Percentiles rank a stretch among this genome's conserved stretches.
Evolutionary conservation across 2,329 filamentous ascomycete genomes (phyloP).

Genomic region (Helminthosporium solani): DNA sequence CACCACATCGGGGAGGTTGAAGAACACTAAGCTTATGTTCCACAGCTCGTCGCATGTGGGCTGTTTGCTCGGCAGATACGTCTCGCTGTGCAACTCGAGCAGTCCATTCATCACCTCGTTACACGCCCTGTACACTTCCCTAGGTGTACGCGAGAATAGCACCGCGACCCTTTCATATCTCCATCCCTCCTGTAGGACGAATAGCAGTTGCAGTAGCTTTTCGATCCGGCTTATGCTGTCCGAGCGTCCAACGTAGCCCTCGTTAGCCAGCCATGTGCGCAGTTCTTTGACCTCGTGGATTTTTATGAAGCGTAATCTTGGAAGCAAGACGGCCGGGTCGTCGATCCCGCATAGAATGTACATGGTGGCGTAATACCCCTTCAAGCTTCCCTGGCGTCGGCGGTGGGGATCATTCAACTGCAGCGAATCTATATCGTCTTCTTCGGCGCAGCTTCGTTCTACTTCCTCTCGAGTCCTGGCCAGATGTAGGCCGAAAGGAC

Average conservation of each 20-base stretch:
- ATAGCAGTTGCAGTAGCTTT: conserved; percentile 29
- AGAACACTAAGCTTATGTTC: conserved; percentile 18
- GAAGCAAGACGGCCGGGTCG: conserved; percentile 18
- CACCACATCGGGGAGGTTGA: conserved; percentile 6
- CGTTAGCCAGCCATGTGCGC: conserved; percentile 19
- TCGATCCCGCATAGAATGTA: conserved; percentile 22
- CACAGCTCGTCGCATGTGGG: conserved; percentile 20
- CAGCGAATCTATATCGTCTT: conserved; percentile 11
- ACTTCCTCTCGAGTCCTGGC: conserved; percentile 14
- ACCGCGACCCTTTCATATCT: conserved; percentile 30
- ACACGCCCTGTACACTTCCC: conserved; percentile 23
- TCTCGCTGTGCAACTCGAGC: conserved; percentile 25
- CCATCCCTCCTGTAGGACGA: conserved; percentile 26
- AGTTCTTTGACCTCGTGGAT: conserved; percentile 26
- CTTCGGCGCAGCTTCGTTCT: conserved; percentile 15
- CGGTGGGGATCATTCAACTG: conserved; percentile 17
- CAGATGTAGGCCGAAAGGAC: neutral
- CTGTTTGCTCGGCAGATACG: conserved; percentile 13
- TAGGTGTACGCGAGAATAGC: conserved; percentile 31
- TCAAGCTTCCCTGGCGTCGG: conserved; percentile 21
- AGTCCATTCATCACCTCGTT: conserved; percentile 28
- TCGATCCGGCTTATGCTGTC: conserved; percentile 25
- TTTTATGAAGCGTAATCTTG: conserved; percentile 25
- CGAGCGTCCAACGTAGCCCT: conserved; percentile 15
- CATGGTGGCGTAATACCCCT: conserved; percentile 16